Evolutionary conservation across 352 stramenopile species (phyloP), one percentile per base, ranked within the genome.

Genomic region (Globisporangium yorkense): DNA sequence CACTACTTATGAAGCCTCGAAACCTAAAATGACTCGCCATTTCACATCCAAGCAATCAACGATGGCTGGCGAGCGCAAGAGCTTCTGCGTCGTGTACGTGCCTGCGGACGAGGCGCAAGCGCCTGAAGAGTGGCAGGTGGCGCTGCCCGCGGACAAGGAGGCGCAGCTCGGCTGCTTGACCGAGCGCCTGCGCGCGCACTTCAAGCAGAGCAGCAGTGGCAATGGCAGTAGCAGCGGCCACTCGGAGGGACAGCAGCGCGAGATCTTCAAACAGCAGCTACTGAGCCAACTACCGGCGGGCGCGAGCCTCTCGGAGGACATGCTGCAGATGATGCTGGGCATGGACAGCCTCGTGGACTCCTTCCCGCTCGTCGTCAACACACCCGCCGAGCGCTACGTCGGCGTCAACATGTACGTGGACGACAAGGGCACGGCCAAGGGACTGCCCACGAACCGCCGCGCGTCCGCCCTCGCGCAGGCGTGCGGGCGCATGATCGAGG

Each of bases 371-470:
- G 75, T 94, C 59, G 70, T 90, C 55, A 96, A 96, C 72, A 84
- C 77, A 51, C 68, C 69, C 35, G 80, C 77, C 3, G 77, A 82
- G 33, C 62, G 71, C 47, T 78, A 93, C 66, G 65, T 96, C 15
- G 84, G 84, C 18, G 57, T 96, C 47, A 96, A 94, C 66, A 86
- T 96, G 78, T 96, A 96, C 62, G 87, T 96, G 50, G 87, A 96
- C 62, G 87, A 96, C 68, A 96, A 93, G 61, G 87, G 87, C 54
- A 93, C 85, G 13, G 83, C 87, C 50, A 96, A 96, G 67, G 79
- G 78, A 1, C 62, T 95, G 18, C 67, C 84, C 10, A 81, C 78
- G 35, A 96, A 96, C 44, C 59, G 78, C 37, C 85, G 87, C 46
- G 87, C 87, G 8, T 92, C 79, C 16, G 78, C 84, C 16, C 91